Percentiles rank a stretch among this genome's conserved stretches.
phyloP scores from a whole-genome alignment of 2,329 filamentous ascomycete species.

The Fusarium humuli region DNA sequence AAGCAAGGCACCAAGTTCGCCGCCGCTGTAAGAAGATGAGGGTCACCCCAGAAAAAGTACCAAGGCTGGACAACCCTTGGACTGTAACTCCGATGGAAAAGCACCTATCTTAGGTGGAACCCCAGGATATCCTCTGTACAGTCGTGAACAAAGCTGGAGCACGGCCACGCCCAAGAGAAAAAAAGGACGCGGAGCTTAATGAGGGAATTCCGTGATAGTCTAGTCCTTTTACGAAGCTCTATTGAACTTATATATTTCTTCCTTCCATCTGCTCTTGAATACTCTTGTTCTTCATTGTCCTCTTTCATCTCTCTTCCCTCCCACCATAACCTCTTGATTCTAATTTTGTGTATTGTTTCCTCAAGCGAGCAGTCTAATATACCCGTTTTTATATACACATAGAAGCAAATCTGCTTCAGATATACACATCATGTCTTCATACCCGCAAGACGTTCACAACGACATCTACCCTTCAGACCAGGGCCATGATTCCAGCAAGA shows the following conservation, averaged over 20 bases:
- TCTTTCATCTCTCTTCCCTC: constrained; percentile 8
- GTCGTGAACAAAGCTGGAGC: constrained; percentile 7
- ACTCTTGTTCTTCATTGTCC: constrained; percentile 1
- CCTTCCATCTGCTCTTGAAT: constrained; percentile 17
- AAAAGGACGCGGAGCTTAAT: constrained; percentile 31
- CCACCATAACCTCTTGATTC: too few species aligned
- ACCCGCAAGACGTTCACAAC: constrained; percentile 36
- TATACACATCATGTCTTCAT: constrained; percentile 36
- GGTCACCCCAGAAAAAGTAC: constrained; percentile 29
- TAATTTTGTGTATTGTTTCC: background rate
- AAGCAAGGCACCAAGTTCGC: constrained; percentile 29
- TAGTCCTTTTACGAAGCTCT: constrained; percentile 14
- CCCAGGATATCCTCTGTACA: constrained; percentile 18
- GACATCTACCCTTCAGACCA: constrained; percentile 45
- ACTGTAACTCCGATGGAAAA: constrained; percentile 19
- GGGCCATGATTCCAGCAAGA: constrained; percentile 44
- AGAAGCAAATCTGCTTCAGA: background rate
- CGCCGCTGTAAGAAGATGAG: constrained; percentile 28
- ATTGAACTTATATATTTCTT: constrained; percentile 36
- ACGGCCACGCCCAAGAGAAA: background rate
- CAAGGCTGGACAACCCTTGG: constrained; percentile 16
- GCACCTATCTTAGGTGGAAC: constrained; percentile 19
- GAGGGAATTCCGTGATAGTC: constrained; percentile 40
- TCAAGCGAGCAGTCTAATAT: constrained; percentile 16
- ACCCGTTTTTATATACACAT: background rate